Percentiles rank a stretch among this genome's conserved stretches.
phyloP scores from a whole-genome alignment of 2,329 filamentous ascomycete genomes.

The Epichloe sylvatica region DNA sequence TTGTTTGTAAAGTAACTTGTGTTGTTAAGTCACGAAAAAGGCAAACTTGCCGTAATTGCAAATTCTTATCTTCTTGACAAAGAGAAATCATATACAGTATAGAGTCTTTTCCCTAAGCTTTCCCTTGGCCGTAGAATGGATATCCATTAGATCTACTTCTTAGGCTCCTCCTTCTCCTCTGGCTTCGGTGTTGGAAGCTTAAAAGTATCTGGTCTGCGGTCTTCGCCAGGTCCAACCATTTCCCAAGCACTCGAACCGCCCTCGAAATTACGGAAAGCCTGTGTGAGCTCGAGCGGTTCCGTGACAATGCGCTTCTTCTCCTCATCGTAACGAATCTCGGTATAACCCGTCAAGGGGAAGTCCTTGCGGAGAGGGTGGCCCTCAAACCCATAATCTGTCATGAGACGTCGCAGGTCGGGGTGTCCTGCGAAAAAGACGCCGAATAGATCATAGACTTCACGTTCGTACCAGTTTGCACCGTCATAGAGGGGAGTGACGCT shows the following conservation, averaged over 20 bases:
- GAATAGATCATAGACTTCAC: conserved; percentile 94
- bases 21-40: background rate
- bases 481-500: conserved; percentile 80
- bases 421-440: conserved; percentile 94
- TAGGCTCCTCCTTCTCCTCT: conserved; percentile 78
- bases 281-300: conserved; percentile 91
- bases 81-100: conserved; percentile 7
- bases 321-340: conserved; percentile 93
- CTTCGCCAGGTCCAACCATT: conserved; percentile 52
- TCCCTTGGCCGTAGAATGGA: background rate
- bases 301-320: conserved; percentile 99
- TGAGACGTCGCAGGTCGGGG: conserved; percentile 89
- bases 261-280: conserved; percentile 98
- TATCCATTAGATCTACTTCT: conserved; percentile 52
- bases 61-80: conserved; percentile 2
- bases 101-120: background rate
- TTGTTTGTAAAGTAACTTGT: background rate
- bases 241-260: conserved; percentile 64
- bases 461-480: conserved; percentile 97
- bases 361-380: conserved; percentile 95
- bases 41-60: background rate
- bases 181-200: conserved; percentile 93
- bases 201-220: conserved; percentile 75
- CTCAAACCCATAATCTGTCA: conserved; percentile 99
- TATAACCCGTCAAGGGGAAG: conserved; percentile 95